Evolutionary conservation across 2,329 filamentous ascomycete species (phyloP).

Genomic region (Botrytis deweyae): DNA sequence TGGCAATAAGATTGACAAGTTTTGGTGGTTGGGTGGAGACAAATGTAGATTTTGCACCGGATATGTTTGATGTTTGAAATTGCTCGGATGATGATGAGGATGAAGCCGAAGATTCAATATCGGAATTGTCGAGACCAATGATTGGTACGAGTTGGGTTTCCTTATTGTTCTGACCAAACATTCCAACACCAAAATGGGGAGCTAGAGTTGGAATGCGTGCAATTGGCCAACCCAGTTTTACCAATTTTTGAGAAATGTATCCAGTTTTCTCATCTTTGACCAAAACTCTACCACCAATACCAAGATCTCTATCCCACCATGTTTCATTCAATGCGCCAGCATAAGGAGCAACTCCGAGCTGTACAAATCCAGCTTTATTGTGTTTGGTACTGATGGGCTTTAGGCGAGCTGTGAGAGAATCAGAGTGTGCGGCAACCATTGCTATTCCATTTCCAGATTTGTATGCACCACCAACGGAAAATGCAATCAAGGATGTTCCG

Average conservation of each 20-base stretch:
- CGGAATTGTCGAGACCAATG: conserved; percentile 79
- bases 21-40: conserved; percentile 79
- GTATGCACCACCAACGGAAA: conserved; percentile 78
- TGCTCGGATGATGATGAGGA: conserved; percentile 28
- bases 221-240: conserved; percentile 93
- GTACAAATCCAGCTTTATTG: conserved; percentile 80
- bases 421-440: conserved; percentile 89
- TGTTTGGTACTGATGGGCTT: conserved; percentile 88
- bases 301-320: conserved; percentile 96
- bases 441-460: conserved; percentile 81
- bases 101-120: conserved; percentile 43
- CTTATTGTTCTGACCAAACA: conserved; percentile 67
- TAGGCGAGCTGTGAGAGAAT: conserved; percentile 84
- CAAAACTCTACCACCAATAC: conserved; percentile 84
- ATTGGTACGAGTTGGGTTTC: conserved; percentile 96
- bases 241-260: conserved; percentile 77
- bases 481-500: conserved; percentile 80
- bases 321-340: conserved; percentile 83
- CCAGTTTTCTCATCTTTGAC: conserved; percentile 70
- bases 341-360: conserved; percentile 91
- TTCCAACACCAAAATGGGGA: conserved; percentile 84
- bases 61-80: conserved; percentile 36
- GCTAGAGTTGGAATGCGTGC: conserved; percentile 89
- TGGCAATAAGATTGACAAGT: conserved; percentile 79
- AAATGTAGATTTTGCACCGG: conserved; percentile 54